Evolutionary conservation across 441 rosid species (phyloP).

Genomic region (Heliophila coronopifolia): DNA sequence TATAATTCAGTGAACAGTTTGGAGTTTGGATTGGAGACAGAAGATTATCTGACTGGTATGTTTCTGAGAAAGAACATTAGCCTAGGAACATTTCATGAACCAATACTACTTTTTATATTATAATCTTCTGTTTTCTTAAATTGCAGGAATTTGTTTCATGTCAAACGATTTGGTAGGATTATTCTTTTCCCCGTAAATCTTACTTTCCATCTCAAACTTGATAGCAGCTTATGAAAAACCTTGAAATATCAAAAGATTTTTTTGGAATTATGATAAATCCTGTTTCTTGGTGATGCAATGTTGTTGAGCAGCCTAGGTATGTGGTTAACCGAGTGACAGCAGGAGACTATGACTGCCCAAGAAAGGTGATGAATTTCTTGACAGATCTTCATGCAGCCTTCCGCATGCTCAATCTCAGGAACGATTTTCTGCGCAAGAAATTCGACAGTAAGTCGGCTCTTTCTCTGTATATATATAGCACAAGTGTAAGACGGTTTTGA

Average conservation of each 20-base stretch:
- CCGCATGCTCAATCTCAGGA: slow-evolving; percentile 89
- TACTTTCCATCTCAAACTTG: not conserved
- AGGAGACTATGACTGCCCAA: slow-evolving; percentile 87
- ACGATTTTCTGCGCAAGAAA: slow-evolving; percentile 92
- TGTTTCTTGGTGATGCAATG: not conserved
- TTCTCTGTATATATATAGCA: not conserved
- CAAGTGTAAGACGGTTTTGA: not conserved
- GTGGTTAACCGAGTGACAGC: slow-evolving; percentile 88
- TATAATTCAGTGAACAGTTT: slow-evolving; percentile 54
- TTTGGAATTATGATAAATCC: not conserved
- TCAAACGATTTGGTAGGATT: slow-evolving; percentile 84
- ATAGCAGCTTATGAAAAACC: not conserved
- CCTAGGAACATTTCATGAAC: not conserved
- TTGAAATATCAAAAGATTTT: not conserved
- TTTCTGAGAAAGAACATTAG: slow-evolving; percentile 11
- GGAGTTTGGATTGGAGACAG: slow-evolving; percentile 67
- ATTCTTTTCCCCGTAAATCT: not conserved
- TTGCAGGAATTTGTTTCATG: slow-evolving; percentile 90
- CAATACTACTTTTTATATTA: not conserved
- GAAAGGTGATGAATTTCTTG: slow-evolving; percentile 76
- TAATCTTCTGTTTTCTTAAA: not conserved
- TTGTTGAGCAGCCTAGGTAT: slow-evolving; percentile 75
- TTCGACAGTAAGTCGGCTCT: slow-evolving; percentile 60
- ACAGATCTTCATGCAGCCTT: slow-evolving; percentile 87
- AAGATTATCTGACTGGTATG: slow-evolving; percentile 86